Percentiles rank a stretch among this genome's conserved stretches.
phyloP scores from a whole-genome alignment of 2,329 filamentous ascomycete species.

The Talaromyces rugulosus region DNA sequence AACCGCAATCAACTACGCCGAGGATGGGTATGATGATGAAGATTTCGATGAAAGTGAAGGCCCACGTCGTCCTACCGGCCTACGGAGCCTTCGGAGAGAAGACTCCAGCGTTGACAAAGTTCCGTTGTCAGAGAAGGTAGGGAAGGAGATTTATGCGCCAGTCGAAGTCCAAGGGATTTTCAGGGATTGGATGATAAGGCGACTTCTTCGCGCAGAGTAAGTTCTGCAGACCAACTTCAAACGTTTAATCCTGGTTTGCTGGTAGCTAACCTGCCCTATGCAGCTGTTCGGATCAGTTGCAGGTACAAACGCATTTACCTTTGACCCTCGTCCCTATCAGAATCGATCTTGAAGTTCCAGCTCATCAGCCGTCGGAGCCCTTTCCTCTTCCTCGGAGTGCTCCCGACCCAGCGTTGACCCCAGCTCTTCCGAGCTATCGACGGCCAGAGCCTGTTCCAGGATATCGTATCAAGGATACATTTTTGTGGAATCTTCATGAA shows the following conservation, averaged over 20 bases:
- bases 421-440: constrained; percentile 72
- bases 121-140: constrained; percentile 69
- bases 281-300: constrained; percentile 55
- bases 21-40: constrained; percentile 82
- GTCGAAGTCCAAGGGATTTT: constrained; percentile 86
- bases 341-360: constrained; percentile 87
- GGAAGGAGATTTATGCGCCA: constrained; percentile 74
- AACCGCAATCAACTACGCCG: constrained; percentile 94
- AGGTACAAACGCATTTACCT: constrained; percentile 69
- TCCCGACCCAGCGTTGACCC: constrained; percentile 49
- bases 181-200: constrained; percentile 91
- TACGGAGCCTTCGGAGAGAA: constrained; percentile 72
- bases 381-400: constrained; percentile 42
- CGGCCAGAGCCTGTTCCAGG: constrained; percentile 74
- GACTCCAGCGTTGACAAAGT: constrained; percentile 62
- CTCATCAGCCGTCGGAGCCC: constrained; percentile 52
- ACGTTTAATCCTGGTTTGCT: not conserved
- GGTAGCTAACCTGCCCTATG: constrained; percentile 9
- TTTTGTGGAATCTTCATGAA: constrained; percentile 97
- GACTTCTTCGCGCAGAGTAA: constrained; percentile 44
- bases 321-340: constrained; percentile 91
- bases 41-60: constrained; percentile 64
- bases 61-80: constrained; percentile 66
- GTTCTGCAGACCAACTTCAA: constrained; percentile 14
- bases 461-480: constrained; percentile 89